Percentiles rank a stretch among this genome's conserved stretches.
Conservation (phyloP, 805 yeast species). For the Candida wancherniae region DNA sequence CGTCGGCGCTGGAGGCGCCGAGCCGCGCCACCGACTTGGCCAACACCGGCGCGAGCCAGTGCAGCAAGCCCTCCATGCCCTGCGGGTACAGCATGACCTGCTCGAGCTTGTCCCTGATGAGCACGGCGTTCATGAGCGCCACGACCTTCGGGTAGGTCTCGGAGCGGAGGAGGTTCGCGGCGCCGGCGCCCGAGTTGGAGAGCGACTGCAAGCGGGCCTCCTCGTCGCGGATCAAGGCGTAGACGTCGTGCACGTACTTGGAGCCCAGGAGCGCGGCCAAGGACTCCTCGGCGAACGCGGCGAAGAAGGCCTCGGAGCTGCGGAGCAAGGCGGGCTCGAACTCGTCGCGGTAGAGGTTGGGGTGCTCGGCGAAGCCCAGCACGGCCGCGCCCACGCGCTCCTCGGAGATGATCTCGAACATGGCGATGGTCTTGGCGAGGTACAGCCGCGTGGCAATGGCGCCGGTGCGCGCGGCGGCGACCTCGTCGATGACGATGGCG, state of each 20-base stretch:
- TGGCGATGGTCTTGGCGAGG: constrained; percentile 56
- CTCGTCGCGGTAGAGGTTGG: constrained; percentile 51
- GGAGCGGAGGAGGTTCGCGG: constrained; percentile 13
- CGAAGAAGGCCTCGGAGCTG: constrained; percentile 54
- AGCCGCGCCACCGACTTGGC: constrained; percentile 1
- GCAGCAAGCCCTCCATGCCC: constrained; percentile 52
- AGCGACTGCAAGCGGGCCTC: constrained; percentile 49
- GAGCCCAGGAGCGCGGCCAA: constrained; percentile 43
- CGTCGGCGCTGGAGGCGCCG: background rate
- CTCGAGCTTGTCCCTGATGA: constrained; percentile 55
- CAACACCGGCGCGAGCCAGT: constrained; percentile 49
- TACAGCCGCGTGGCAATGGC: constrained; percentile 52
- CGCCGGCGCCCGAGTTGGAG: constrained; percentile 24
- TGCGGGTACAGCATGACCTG: constrained; percentile 43
- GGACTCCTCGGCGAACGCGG: constrained; percentile 40
- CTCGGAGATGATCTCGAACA: constrained; percentile 66
- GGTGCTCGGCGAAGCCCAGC: constrained; percentile 25
- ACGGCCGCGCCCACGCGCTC: constrained; percentile 15
- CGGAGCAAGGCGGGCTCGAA: constrained; percentile 65
- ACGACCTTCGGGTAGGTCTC: constrained; percentile 50
- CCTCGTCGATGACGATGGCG: constrained; percentile 47
- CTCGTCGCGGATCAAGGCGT: constrained; percentile 58
- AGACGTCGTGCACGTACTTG: constrained; percentile 48
- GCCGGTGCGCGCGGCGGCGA: constrained; percentile 49
- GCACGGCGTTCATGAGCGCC: constrained; percentile 52